Base-by-base conservation (phyloP, 1,139 yeast species). In the Saccharomyces hybrid region DNA sequence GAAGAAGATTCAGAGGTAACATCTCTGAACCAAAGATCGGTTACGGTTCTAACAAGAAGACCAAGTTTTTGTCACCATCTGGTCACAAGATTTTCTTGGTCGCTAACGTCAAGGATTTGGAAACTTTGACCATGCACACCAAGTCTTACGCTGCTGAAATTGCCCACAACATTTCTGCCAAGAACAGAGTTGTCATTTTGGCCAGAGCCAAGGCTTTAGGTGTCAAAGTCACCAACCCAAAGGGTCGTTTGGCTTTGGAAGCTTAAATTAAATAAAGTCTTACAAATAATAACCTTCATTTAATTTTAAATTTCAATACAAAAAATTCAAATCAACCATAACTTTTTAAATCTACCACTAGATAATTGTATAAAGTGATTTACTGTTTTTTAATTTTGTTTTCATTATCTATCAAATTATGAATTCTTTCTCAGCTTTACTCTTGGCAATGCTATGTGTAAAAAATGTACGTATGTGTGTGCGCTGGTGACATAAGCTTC, bases 1-100 rank as follows among this genome's bases (percentile, higher is more conserved):
- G 98, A 85, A 91, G 98, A 85, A 89, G 98, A 84, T 95, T 93
- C 96, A 89, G 98, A 86, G 99, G 99, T 75, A 86, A 95, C 80
- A 88, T 93, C 76, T 83, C 93, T 73, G 96, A 91, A 85, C 99
- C 99, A 83, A 91, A 88, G 83, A 91, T 95, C 74, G 99, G 99
- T 83, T 95, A 88, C 84, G 98, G 99, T 80, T 90, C 98, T 72
- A 90, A 93, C 96, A 93, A 90, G 84, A 89, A 85, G 84, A 93
- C 99, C 76, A 90, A 86, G 81, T 89, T 84, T 84, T 76, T 93
- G 82, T 80, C 83, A 76, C 96, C 98, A 76, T 88, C 96, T 64
- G 99, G 99, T 76, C 96, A 88, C 95, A 93, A 90, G 85, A 85
- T 88, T 72, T 88, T 86, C 84, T 81, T 90, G 72, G 97, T 95